Evolutionary conservation across 2,329 filamentous ascomycete species (phyloP), one percentile per base, ranked within the genome.

Genomic region (Clonostachys chloroleuca): DNA sequence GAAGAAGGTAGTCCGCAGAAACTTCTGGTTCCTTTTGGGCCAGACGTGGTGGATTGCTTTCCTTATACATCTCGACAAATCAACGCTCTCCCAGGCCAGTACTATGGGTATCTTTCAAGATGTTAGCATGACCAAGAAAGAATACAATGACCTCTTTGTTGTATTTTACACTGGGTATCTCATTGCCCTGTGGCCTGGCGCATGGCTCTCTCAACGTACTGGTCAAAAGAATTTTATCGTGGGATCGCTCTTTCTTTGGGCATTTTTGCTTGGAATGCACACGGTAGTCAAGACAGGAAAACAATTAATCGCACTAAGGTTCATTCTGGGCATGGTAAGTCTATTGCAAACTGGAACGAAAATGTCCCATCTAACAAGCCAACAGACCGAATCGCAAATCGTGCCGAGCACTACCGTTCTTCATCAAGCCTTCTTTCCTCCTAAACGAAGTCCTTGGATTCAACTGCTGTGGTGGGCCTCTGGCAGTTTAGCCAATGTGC

Each of bases 381-480:
- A 17, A 40, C 34, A 59, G 58, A 57, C 58, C 18, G 55, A 59
- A 44, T 58, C 56, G 2, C 58, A 59, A 34, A 59, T 58, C 34
- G 53, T 60, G 2, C 57, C 55, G 3, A 57, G 52, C n/a, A 59
- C 55, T n/a, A 57, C 56, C 4, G 53, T 60, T 12, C 50, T 60
- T 14, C 58, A 60, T 40, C 58, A 59, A 45, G 53, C 56, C 12
- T 57, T 60, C 40, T 60, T 60, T 35, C 52, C 57, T n/a, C 58
- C 58, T 7, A 56, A 54, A 46, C 56, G 56, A 40, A 59, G 57
- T 16, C 57, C 58, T 8, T 60, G 57, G 57, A 56, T 60, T 3
- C 58, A 60, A 44, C 52, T 60, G 3, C 47, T 60, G 13, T 60
- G 58, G 58, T 60, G 58, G 58, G 56, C 55, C 8, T 57, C 55